Evolutionary conservation across 106 monocot genomes (phyloP).

Genomic region (Platanthera zijinensis): DNA sequence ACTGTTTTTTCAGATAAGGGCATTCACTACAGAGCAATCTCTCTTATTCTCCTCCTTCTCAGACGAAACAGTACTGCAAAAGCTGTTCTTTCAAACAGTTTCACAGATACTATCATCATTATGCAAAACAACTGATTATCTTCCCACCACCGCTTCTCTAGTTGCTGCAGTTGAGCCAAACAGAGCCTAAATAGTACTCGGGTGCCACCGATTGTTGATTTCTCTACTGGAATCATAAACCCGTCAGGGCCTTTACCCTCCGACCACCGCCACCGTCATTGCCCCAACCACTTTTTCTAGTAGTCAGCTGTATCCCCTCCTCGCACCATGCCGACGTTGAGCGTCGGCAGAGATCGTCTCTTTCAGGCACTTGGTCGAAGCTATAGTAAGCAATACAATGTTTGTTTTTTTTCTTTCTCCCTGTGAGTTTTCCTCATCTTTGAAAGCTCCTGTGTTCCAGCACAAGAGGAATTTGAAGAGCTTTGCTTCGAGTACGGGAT

Average conservation of each 20-base stretch:
- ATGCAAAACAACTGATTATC: too few relatives aligned
- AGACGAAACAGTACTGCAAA: too few relatives aligned
- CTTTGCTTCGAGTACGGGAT: conserved; percentile 94
- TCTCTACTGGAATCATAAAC: too few relatives aligned
- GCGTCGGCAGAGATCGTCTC: conserved; percentile 57
- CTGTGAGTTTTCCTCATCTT: not conserved
- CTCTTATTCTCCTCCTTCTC: too few relatives aligned
- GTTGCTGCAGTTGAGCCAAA: too few relatives aligned
- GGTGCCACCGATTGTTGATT: too few relatives aligned
- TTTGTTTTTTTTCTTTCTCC: not conserved
- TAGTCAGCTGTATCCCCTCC: not conserved
- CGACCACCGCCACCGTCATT: not conserved
- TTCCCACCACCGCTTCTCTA: too few relatives aligned
- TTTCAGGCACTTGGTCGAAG: conserved; percentile 40
- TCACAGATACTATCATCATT: too few relatives aligned
- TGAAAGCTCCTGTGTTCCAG: conserved; percentile 24
- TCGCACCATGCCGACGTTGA: conserved; percentile 58
- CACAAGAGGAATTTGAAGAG: conserved; percentile 81
- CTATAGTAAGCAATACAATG: conserved; percentile 26
- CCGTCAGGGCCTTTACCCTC: not conserved
- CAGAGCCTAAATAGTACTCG: too few relatives aligned
- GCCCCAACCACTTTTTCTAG: not conserved
- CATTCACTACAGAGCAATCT: too few relatives aligned
- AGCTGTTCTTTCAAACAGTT: too few relatives aligned
- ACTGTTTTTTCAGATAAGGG: too few relatives aligned